Percentiles rank a stretch among this genome's conserved stretches.
phyloP scores from a whole-genome alignment of 202 grass and related monocot genomes.

The Hordeum pubiflorum region DNA sequence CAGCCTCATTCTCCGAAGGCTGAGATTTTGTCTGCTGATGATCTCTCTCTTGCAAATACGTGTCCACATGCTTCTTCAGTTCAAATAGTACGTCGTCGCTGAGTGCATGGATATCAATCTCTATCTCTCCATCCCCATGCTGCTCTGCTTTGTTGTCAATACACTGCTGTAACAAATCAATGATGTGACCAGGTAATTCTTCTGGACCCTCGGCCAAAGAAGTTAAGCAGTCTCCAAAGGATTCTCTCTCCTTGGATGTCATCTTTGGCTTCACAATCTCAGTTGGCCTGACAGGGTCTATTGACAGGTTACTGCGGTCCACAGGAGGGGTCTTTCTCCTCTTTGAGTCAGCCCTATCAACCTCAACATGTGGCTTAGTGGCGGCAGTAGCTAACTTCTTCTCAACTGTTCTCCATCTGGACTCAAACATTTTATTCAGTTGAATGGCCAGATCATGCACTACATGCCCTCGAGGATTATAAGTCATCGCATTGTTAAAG shows the following conservation, averaged over 20 bases:
- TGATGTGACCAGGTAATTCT: constrained; percentile 50
- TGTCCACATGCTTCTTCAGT: constrained; percentile 68
- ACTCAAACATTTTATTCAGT: constrained; percentile 83
- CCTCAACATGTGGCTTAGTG: constrained; percentile 24
- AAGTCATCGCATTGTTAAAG: constrained; percentile 75
- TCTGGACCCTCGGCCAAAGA: constrained; percentile 35
- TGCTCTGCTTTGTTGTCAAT: constrained; percentile 34
- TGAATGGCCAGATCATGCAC: constrained; percentile 80
- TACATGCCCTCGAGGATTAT: constrained; percentile 72
- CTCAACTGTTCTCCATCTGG: constrained; percentile 75
- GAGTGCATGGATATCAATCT: constrained; percentile 80
- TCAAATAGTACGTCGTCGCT: constrained; percentile 59
- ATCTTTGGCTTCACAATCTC: constrained; percentile 49
- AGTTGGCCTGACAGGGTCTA: constrained; percentile 11
- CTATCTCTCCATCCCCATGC: constrained; percentile 59
- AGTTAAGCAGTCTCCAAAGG: constrained; percentile 42
- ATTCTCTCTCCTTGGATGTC: constrained; percentile 51
- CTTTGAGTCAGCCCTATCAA: constrained; percentile 42
- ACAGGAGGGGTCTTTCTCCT: constrained; percentile 36
- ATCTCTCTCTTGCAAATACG: constrained; percentile 45
- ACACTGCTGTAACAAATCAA: constrained; percentile 59
- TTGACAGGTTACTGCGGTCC: constrained; percentile 41
- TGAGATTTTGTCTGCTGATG: constrained; percentile 42
- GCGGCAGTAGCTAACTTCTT: constrained; percentile 52
- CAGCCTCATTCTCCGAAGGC: constrained; percentile 60